These are phyloP conservation scores for Podosphaera xanthii DNA, from an alignment of 2,329 filamentous ascomycete genomes.

Conservation along the genomic window DNA sequence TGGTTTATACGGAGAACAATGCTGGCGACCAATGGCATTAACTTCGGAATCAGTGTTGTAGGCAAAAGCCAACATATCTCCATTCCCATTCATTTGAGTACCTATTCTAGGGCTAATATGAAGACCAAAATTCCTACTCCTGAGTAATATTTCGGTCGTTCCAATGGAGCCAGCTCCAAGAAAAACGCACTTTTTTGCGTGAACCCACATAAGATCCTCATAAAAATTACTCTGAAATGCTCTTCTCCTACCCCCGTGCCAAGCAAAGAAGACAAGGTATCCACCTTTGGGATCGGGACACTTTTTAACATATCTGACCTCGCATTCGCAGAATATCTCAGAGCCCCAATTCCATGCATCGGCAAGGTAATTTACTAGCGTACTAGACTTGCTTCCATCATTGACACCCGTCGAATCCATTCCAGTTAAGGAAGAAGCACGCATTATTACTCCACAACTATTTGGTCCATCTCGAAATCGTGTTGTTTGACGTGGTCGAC, in stretches of 20 bases:
- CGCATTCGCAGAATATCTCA: constrained; percentile 46
- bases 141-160: constrained; percentile 40
- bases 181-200: constrained; percentile 40
- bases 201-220: constrained; percentile 42
- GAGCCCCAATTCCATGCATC: constrained; percentile 54
- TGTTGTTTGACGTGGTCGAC: constrained; percentile 35
- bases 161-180: constrained; percentile 41
- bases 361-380: constrained; percentile 40
- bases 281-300: constrained; percentile 24
- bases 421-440: constrained; percentile 32
- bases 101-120: constrained; percentile 33
- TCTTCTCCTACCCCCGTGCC: constrained; percentile 35
- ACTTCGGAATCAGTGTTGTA: constrained; percentile 35
- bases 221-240: constrained; percentile 30
- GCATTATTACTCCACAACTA: constrained; percentile 40
- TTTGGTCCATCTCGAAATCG: constrained; percentile 38
- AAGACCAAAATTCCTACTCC: constrained; percentile 35
- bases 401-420: constrained; percentile 42
- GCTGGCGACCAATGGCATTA: constrained; percentile 30
- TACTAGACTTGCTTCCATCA: constrained; percentile 44
- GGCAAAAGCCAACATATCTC: constrained; percentile 40
- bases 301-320: constrained; percentile 39
- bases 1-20: constrained; percentile 27
- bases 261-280: constrained; percentile 41
- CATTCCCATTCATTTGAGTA: constrained; percentile 40